Base-by-base conservation (phyloP, 148 eudicot species). In the Vaccinium myrtillus region DNA sequence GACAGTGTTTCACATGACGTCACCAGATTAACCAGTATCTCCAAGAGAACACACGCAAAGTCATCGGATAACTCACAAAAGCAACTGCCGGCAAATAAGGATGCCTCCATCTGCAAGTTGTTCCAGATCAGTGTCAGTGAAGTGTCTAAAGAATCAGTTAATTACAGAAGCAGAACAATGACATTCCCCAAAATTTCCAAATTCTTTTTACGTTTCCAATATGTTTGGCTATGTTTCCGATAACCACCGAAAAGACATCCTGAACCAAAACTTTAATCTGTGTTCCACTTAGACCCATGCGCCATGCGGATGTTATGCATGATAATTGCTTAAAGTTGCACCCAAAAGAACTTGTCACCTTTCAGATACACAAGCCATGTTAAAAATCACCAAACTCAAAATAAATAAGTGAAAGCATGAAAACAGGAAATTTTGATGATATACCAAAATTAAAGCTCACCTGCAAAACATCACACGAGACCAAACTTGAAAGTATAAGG, bases 71-170 rank as follows among this genome's bases (percentile, higher is more conserved):
- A 63, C 83, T 94, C 97, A 87, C 88, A 89, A 84, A 94, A 92
- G 86, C 95, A 92, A 53, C 92, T 94, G 23, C 94, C 95, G 75
- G 99, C 97, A 89, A 92, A 94, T 69, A 94, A 88, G 63, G 98
- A 88, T 3, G 97, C 97, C 87, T 92, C 93, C 56, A 90, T 96
- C 98, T 95, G 91, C 50, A 86, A 36, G 86, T 53, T 15, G 65
- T 54, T 43, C 11, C 59, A 67, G 32, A 58, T 58, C 51, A 84
- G 25, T 23, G 75, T 12, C 58, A 70, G 43, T 50, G 25, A 27
- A 70, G 18, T 56, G 30, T 19, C 83, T 15, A 77, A 36, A 49
- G 2, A 51, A 13, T 76, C 39, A 43, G 80, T 50, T 7, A 23
- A 21, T 23, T 8, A 77, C 5, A 39, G 9, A 32, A 70, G 32